These are phyloP conservation scores for Monilinia laxa DNA, from an alignment of 2,329 filamentous ascomycete genomes.

Conservation along the genomic window DNA sequence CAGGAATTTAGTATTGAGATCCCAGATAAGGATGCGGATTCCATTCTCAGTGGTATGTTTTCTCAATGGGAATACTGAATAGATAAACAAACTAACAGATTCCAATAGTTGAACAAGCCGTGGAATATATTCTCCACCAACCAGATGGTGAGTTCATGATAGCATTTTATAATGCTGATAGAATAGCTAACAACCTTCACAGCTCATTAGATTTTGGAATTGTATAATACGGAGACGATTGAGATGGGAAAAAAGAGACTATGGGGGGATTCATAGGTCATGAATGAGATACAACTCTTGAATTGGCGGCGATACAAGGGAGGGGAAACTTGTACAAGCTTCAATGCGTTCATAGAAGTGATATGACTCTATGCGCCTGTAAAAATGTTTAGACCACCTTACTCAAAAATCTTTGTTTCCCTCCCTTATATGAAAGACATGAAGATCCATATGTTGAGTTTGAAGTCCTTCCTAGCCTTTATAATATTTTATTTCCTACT, in stretches of 20 bases:
- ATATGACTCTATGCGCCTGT: conserved; percentile 39
- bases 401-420: conserved; percentile 30
- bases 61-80: not conserved
- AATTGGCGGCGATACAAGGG: conserved; percentile 24
- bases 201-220: conserved; percentile 39
- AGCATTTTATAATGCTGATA: not conserved
- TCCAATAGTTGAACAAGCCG: conserved; percentile 67
- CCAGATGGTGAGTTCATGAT: conserved; percentile 63
- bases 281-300: conserved; percentile 25
- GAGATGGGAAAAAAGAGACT: conserved; percentile 19
- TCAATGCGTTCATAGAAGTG: conserved; percentile 36
- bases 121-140: conserved; percentile 72
- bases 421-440: conserved; percentile 18
- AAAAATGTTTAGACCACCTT: conserved; percentile 42
- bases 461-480: conserved; percentile 1
- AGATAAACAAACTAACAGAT: conserved; percentile 15
- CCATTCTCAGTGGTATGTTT: conserved; percentile 70
- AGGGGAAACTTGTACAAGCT: conserved; percentile 35
- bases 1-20: conserved; percentile 73
- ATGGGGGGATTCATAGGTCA: conserved; percentile 27
- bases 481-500: conserved; percentile 14
- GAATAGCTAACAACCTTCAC: not conserved
- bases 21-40: conserved; percentile 75
- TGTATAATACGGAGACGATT: conserved; percentile 36
- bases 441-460: conserved; percentile 2